A percentile compares a stretch with the other conserved stretches of the same genome.
Evolutionary conservation across 306 rosid species (phyloP).

Genomic region (Cicer arietinum): DNA sequence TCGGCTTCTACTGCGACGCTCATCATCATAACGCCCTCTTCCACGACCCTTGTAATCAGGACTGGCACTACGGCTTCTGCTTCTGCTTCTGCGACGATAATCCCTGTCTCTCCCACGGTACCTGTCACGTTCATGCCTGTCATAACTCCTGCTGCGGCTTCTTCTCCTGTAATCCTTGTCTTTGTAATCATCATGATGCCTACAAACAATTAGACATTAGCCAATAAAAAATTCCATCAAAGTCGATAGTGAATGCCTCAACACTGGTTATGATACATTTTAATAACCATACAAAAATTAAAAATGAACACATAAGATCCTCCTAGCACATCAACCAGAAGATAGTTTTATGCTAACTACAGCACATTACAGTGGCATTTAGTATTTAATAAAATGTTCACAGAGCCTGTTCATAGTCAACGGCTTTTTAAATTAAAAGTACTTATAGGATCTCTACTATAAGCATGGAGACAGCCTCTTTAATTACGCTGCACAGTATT

Average conservation of each 20-base stretch:
- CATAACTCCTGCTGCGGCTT: slow-evolving; percentile 80
- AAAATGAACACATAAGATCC: not conserved
- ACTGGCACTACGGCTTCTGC: slow-evolving; percentile 79
- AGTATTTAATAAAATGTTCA: not conserved
- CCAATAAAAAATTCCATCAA: not conserved
- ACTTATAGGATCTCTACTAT: not conserved
- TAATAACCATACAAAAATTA: not conserved
- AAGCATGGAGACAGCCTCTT: not conserved
- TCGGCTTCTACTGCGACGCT: slow-evolving; percentile 59
- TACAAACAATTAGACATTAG: slow-evolving; percentile 33
- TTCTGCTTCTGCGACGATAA: slow-evolving; percentile 65
- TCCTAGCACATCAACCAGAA: not conserved
- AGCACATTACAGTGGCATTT: not conserved
- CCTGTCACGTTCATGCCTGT: slow-evolving; percentile 68
- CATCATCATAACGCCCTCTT: slow-evolving; percentile 70
- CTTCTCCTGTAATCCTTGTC: slow-evolving; percentile 67
- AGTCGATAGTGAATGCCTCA: not conserved
- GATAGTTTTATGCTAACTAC: not conserved
- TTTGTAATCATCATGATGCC: slow-evolving; percentile 67
- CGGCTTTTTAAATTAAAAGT: not conserved
- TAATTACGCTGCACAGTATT: not conserved
- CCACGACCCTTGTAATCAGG: slow-evolving; percentile 72
- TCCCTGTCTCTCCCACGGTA: slow-evolving; percentile 68
- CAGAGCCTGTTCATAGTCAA: not conserved
- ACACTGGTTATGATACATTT: not conserved